phyloP scores from a whole-genome alignment of 2,329 filamentous ascomycete species.

The Colletotrichum limetticola region DNA sequence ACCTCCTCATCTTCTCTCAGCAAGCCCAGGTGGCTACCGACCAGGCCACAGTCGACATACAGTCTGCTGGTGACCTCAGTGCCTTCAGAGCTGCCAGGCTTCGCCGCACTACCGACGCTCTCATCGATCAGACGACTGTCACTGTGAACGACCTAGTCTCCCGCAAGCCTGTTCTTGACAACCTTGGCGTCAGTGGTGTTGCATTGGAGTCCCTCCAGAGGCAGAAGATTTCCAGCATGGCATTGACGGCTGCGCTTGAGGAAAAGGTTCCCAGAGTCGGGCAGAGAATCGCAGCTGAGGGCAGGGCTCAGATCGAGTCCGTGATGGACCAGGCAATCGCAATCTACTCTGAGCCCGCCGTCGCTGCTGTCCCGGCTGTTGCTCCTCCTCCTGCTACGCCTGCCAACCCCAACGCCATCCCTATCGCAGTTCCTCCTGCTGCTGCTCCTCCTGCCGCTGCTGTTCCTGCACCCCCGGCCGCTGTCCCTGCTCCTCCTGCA shows the following conservation, averaged over 20 bases:
- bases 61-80: constrained; percentile 36
- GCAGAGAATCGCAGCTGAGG: constrained; percentile 40
- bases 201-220: constrained; percentile 38
- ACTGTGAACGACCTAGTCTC: constrained; percentile 37
- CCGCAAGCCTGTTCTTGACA: constrained; percentile 41
- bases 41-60: constrained; percentile 40
- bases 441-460: neutral
- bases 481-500: neutral
- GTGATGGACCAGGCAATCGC: constrained; percentile 38
- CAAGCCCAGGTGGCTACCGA: constrained; percentile 34
- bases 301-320: constrained; percentile 38
- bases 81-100: constrained; percentile 37
- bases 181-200: constrained; percentile 39
- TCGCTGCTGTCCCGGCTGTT: constrained; percentile 1
- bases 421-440: neutral
- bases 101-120: constrained; percentile 36
- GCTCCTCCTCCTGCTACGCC: neutral
- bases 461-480: neutral
- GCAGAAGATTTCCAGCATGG: constrained; percentile 38
- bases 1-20: constrained; percentile 23
- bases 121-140: constrained; percentile 38
- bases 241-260: constrained; percentile 39
- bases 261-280: constrained; percentile 41
- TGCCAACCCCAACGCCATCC: neutral
- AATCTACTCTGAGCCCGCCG: constrained; percentile 29